Percentiles rank a stretch among this genome's conserved stretches.
Conservation (phyloP, 2,329 filamentous ascomycete genomes). For the Talaromyces verruculosus region DNA sequence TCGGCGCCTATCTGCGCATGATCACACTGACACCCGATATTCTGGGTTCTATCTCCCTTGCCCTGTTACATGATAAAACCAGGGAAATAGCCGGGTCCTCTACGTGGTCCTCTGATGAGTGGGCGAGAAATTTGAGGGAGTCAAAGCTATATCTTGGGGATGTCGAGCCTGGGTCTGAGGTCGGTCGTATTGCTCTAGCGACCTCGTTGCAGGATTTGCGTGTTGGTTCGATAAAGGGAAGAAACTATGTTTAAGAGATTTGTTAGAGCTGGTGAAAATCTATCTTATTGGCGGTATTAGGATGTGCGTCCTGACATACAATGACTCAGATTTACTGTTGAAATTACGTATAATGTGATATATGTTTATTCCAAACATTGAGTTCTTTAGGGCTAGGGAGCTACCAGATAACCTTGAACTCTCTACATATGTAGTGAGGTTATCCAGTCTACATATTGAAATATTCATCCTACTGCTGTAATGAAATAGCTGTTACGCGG, state of each 20-base stretch:
- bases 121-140: background rate
- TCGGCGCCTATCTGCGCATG: too few species aligned
- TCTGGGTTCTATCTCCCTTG: slow-evolving; percentile 3
- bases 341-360: too few species aligned
- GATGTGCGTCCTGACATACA: too few species aligned
- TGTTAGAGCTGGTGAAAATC: background rate
- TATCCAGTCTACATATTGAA: too few species aligned
- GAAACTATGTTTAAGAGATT: background rate
- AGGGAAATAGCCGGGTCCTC: background rate
- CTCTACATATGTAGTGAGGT: too few species aligned
- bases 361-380: too few species aligned
- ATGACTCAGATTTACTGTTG: too few species aligned
- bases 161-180: slow-evolving; percentile 8
- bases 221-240: background rate
- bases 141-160: background rate
- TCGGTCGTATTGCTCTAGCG: slow-evolving; percentile 10
- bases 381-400: too few species aligned
- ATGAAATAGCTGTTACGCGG: too few species aligned
- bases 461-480: too few species aligned
- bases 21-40: background rate
- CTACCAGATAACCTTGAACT: too few species aligned
- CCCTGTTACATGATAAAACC: background rate
- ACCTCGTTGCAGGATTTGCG: background rate
- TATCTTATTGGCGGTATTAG: background rate
- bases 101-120: background rate